Conservation (phyloP, 768 basidiomycete species). For the Lactarius quietus region DNA sequence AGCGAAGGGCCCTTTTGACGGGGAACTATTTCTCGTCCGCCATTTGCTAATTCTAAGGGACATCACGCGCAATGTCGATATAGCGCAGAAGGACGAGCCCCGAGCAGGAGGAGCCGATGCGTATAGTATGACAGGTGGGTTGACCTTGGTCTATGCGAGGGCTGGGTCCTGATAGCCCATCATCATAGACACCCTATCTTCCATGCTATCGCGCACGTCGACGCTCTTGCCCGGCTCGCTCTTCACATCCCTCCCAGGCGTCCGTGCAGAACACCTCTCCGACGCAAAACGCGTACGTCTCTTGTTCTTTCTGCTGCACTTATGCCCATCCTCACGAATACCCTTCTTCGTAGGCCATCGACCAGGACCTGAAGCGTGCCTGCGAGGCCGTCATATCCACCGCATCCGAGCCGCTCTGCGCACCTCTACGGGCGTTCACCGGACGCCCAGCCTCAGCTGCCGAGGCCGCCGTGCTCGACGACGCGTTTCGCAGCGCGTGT, state of each 20-base stretch:
- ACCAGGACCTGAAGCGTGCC: slow-evolving; percentile 75
- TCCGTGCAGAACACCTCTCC: slow-evolving; percentile 56
- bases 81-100: slow-evolving; percentile 46
- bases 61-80: slow-evolving; percentile 70
- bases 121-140: slow-evolving; percentile 57
- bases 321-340: slow-evolving; percentile 8
- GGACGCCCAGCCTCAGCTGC: slow-evolving; percentile 53
- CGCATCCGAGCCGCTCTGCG: slow-evolving; percentile 54
- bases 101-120: slow-evolving; percentile 40
- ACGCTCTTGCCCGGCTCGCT: slow-evolving; percentile 62
- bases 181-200: slow-evolving; percentile 49
- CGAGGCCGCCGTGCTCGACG: slow-evolving; percentile 48
- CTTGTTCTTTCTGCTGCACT: neutral
- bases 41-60: slow-evolving; percentile 93
- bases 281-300: slow-evolving; percentile 68
- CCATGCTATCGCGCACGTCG: slow-evolving; percentile 58
- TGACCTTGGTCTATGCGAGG: slow-evolving; percentile 1
- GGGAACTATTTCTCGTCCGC: slow-evolving; percentile 81
- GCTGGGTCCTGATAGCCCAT: no score
- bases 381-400: slow-evolving; percentile 81
- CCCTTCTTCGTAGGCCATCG: slow-evolving; percentile 60
- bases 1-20: slow-evolving; percentile 56
- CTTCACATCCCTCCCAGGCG: slow-evolving; percentile 67
- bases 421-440: slow-evolving; percentile 61
- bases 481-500: slow-evolving; percentile 51